These are phyloP conservation scores for Diaporthe sp. DNA, from an alignment of 2,329 filamentous ascomycete species.

Conservation along the genomic window DNA sequence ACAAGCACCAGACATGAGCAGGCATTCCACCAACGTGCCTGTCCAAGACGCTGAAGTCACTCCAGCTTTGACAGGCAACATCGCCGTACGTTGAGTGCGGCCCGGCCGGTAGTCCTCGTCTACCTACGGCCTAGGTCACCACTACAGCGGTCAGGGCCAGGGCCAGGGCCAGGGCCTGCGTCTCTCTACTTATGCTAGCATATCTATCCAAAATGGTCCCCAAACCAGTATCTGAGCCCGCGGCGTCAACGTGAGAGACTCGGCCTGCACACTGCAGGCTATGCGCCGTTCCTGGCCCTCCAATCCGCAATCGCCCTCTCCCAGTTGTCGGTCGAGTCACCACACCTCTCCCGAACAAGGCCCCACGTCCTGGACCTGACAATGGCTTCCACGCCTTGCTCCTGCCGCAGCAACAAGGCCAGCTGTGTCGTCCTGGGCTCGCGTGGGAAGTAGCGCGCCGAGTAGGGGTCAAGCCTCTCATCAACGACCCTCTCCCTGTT, in stretches of 20 bases:
- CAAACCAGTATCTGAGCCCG: not conserved
- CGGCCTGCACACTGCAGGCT: not conserved
- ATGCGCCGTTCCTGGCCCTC: constrained; percentile 57
- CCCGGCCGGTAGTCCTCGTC: not conserved
- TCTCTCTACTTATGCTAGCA: not conserved
- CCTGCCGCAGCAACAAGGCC: constrained; percentile 80
- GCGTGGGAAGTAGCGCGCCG: constrained; percentile 81
- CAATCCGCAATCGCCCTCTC: constrained; percentile 76
- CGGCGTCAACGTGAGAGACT: not conserved
- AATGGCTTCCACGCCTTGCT: constrained; percentile 83
- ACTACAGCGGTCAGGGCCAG: not conserved
- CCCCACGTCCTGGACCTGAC: constrained; percentile 87
- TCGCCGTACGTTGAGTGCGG: not conserved
- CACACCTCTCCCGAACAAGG: constrained; percentile 82
- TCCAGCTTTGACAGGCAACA: not conserved
- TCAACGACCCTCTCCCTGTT: constrained; percentile 83
- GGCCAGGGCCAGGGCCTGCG: not conserved
- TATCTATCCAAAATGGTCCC: not conserved
- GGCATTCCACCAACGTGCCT: not conserved
- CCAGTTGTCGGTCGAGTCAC: constrained; percentile 69
- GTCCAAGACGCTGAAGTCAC: not conserved
- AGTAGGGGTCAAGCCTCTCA: constrained; percentile 94
- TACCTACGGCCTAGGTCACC: not conserved
- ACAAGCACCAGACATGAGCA: not conserved
- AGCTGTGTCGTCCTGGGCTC: constrained; percentile 87